These are phyloP conservation scores for Magnaporthiopsis rhizophila DNA, from an alignment of 2,329 filamentous ascomycete genomes.

Conservation along the genomic window DNA sequence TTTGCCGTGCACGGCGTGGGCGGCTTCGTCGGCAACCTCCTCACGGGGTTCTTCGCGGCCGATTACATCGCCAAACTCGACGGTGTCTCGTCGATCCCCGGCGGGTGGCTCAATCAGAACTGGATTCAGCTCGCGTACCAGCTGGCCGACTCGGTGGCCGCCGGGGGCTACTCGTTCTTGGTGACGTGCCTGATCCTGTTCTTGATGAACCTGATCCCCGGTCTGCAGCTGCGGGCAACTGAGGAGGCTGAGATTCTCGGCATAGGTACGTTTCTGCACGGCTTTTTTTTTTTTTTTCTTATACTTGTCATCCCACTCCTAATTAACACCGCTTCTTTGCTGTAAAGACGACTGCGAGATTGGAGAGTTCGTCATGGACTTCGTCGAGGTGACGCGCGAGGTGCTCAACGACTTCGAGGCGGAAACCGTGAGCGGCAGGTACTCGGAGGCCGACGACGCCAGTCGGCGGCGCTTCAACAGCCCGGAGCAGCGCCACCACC, in stretches of 20 bases:
- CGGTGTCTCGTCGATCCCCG: constrained; percentile 55
- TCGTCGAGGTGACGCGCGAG: constrained; percentile 70
- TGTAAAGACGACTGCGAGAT: constrained; percentile 45
- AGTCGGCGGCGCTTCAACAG: not conserved
- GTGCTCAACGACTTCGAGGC: constrained; percentile 29
- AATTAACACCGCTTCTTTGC: too few species aligned
- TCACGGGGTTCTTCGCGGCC: constrained; percentile 75
- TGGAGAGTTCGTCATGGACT: constrained; percentile 93
- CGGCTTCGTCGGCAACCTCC: constrained; percentile 69
- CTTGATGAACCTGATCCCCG: constrained; percentile 70
- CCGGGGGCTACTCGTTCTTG: constrained; percentile 69
- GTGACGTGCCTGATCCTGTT: constrained; percentile 74
- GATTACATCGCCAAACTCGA: constrained; percentile 80
- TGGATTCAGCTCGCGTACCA: constrained; percentile 81
- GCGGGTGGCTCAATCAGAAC: constrained; percentile 77
- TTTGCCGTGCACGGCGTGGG: constrained; percentile 77
- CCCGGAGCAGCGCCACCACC: not conserved
- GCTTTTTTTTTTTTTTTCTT: too few species aligned
- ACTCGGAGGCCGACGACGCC: constrained; percentile 14
- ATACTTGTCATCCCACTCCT: too few species aligned
- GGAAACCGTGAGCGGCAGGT: constrained; percentile 17
- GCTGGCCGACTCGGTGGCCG: constrained; percentile 70
- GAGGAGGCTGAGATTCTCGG: constrained; percentile 77
- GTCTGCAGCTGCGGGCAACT: constrained; percentile 62
- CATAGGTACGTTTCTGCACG: constrained; percentile 38